Base-by-base conservation (phyloP, 2,329 filamentous ascomycete species). In the Hymenotorrendiella dingleyae region DNA sequence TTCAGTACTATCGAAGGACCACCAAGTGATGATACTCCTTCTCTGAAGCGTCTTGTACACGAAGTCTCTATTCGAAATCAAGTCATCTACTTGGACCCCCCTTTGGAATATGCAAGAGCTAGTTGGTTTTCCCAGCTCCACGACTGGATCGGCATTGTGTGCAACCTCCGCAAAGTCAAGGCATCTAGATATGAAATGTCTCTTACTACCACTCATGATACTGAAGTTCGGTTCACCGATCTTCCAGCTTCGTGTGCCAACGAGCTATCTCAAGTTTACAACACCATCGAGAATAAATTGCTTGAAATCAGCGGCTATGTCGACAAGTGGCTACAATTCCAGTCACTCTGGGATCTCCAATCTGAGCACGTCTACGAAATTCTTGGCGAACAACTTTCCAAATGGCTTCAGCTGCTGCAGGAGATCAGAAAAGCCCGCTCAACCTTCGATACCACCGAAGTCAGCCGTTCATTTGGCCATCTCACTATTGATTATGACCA, bases 31-130 rank as follows among this genome's bases (percentile, higher is more conserved):
- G 72, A 78, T 43, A 66, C 68, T 3, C 86, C 87, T 0, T 73
- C 73, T 3, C 80, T 94, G 66, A 81, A 77, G 56, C 78, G 76
- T 22, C 75, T 94, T 19, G 74, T 93, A 12, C 87, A 96, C 54
- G 93, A 98, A 62, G 84, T 99, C 42, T 93, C 88, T 5, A 98
- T 98, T 88, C 86, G 87, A 23, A 97, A 97, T 57, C 93, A 98
- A 64, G 85, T 96, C 53, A 95, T 99, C 54, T 95, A 94, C 59
- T 77, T 98, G 20, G 93, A 96, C 40, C 94, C 93, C 4, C 93
- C 93, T 4, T 72, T 97, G 39, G 89, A 95, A 61, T 93, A 83
- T 62, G 90, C 93, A 12, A 80, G 90, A 53, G 90, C 91, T 10
- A 91, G 84, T 60, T 99, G 94, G 93, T 86, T 94, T 60, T 74